Percentiles rank a stretch among this genome's conserved stretches.
phyloP scores from a whole-genome alignment of 345 rosid genomes.

The Cardiospermum halicacabum region DNA sequence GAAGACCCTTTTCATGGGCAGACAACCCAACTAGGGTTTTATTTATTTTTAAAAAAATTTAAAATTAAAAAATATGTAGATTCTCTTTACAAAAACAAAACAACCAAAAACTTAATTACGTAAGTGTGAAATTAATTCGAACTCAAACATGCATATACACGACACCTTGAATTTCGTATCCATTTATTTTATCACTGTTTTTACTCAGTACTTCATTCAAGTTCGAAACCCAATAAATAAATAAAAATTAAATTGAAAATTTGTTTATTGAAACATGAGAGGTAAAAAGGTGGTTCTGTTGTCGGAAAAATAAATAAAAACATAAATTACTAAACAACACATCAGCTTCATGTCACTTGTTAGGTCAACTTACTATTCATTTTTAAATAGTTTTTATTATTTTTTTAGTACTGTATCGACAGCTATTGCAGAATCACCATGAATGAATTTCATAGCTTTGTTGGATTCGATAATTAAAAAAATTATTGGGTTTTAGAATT shows the following conservation, averaged over 20 bases:
- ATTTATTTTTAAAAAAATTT: conserved; percentile 10
- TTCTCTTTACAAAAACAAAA: conserved; percentile 31
- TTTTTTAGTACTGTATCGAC: too few species aligned
- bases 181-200: conserved; percentile 11
- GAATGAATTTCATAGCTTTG: too few species aligned
- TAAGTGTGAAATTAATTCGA: conserved; percentile 1
- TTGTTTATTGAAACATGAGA: conserved; percentile 3
- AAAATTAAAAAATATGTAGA: conserved; percentile 28
- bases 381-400: too few species aligned
- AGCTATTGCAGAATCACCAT: too few species aligned
- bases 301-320: neutral
- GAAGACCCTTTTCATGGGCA: conserved; percentile 22
- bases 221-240: conserved; percentile 3
- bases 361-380: neutral
- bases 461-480: too few species aligned
- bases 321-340: neutral
- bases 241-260: neutral
- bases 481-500: too few species aligned
- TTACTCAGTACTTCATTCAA: conserved; percentile 5
- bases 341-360: neutral
- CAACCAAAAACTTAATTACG: conserved; percentile 25
- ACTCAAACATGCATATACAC: conserved; percentile 18
- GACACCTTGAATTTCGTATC: conserved; percentile 31
- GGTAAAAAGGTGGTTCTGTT: neutral
- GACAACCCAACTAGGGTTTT: conserved; percentile 4